Evolutionary conservation across 2,329 filamentous ascomycete species (phyloP), one percentile per base, ranked within the genome.

Genomic region (Tolypocladium capitatum): DNA sequence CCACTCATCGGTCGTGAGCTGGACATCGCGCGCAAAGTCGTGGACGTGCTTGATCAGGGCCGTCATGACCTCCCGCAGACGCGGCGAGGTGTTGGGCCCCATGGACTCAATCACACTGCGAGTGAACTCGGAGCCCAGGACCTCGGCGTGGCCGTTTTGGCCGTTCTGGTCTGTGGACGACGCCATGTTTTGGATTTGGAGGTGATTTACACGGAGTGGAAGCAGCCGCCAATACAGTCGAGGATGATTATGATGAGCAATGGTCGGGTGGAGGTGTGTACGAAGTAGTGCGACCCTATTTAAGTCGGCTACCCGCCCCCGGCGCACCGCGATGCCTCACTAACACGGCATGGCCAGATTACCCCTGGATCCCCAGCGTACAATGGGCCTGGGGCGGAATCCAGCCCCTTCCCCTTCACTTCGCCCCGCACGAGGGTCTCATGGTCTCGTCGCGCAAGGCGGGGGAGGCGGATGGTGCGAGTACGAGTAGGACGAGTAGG

Each of bases 1-100:
- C 86, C 84, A 90, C 69, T 92, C 86, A 48, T 84, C 83, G n/a
- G 79, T 73, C 8, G 84, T 90, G 49, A 92, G 77, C 62, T 89
- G 78, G 52, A 86, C 80, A 63, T 92, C 86, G 43, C 85, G 81
- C 35, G 82, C 80, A 63, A 91, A 91, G 66, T 88, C 85, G 67
- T 92, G 86, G 48, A 91, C 71, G 67, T 91, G 86, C 48, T 71
- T 73, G 60, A 90, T 81, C 51, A 90, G 68, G 30, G 76, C 75
- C 44, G 74, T 63, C 69, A 91, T 75, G 61, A 91, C 74, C 56
- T 81, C 71, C 50, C 81, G 77, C 58, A 83, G 75, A 38, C 86
- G 76, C 31, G 84, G 80, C 53, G 75, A 70, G 10, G 84, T 82
- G 52, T 83, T 78, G 54, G 84, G 81, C 5, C 86, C 83, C 64